These are phyloP conservation scores for Boletus vinaceobasis DNA, from an alignment of 768 basidiomycete species.

Conservation along the genomic window DNA sequence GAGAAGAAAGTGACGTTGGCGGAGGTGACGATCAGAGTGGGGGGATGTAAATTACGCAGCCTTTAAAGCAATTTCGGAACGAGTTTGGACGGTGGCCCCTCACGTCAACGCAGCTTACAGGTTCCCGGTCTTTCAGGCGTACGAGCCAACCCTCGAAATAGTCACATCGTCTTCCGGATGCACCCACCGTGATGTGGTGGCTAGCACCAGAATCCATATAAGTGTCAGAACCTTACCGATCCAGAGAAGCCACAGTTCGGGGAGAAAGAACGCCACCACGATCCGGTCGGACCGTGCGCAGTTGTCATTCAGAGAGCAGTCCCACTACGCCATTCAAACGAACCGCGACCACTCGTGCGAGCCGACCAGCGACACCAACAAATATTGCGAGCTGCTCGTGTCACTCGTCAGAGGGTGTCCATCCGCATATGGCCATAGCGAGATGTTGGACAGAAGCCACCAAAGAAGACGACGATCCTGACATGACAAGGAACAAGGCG, in stretches of 20 bases:
- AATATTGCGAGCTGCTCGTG: not conserved
- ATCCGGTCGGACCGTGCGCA: not conserved
- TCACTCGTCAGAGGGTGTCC: not conserved
- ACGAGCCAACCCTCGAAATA: constrained; percentile 10
- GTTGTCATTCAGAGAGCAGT: not conserved
- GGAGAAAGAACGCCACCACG: constrained; percentile 9
- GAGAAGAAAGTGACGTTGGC: not conserved
- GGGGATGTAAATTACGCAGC: not conserved
- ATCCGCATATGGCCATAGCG: constrained; percentile 5
- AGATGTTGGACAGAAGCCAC: constrained; percentile 6
- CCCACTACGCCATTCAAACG: not conserved
- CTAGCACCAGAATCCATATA: constrained; percentile 4
- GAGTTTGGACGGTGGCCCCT: not conserved
- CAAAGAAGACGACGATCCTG: constrained; percentile 25
- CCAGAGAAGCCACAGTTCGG: constrained; percentile 3
- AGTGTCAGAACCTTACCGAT: constrained; percentile 18
- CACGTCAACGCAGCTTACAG: constrained; percentile 11
- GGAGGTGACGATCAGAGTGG: constrained; percentile 4
- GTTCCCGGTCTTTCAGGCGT: not conserved
- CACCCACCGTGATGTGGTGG: constrained; percentile 3
- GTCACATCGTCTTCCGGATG: constrained; percentile 14
- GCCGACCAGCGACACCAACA: not conserved
- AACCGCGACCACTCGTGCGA: not conserved
- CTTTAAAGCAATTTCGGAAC: constrained; percentile 17
- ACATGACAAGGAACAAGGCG: constrained; percentile 14